Evolutionary conservation across 2,329 filamentous ascomycete species (phyloP).

Genomic region (Sordariomycetes sp.): DNA sequence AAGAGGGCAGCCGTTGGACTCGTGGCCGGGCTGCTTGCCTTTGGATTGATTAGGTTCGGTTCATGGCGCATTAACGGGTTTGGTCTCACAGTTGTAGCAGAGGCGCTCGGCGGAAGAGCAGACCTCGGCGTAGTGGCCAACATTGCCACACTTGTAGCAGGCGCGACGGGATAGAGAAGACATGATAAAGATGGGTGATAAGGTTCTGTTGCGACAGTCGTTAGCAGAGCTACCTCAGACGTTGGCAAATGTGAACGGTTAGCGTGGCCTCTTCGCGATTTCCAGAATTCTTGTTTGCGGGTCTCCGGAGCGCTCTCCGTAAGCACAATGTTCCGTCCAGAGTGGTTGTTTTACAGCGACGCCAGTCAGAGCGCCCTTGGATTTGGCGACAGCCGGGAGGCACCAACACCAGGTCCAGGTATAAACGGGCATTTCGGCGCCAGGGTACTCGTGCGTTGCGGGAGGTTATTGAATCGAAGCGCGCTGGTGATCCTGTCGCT

Average conservation of each 20-base stretch:
- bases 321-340: too few species aligned
- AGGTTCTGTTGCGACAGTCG: constrained; percentile 1
- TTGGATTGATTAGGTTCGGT: constrained; percentile 4
- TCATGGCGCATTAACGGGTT: not conserved
- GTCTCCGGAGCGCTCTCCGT: too few species aligned
- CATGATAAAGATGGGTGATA: constrained; percentile 39
- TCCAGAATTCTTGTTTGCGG: too few species aligned
- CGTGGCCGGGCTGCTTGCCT: constrained; percentile 74
- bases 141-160: constrained; percentile 78
- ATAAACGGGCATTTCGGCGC: too few species aligned
- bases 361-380: too few species aligned
- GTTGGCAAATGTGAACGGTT: too few species aligned
- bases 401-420: too few species aligned
- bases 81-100: constrained; percentile 90
- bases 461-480: not conserved
- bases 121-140: constrained; percentile 77
- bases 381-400: too few species aligned
- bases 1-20: constrained; percentile 95
- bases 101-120: constrained; percentile 97
- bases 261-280: too few species aligned
- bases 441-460: too few species aligned
- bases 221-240: not conserved
- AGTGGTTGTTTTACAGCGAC: too few species aligned
- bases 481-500: too few species aligned
- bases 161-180: constrained; percentile 74